phyloP scores from a whole-genome alignment of 2,329 filamentous ascomycete genomes.

The Monosporascus sp. region DNA sequence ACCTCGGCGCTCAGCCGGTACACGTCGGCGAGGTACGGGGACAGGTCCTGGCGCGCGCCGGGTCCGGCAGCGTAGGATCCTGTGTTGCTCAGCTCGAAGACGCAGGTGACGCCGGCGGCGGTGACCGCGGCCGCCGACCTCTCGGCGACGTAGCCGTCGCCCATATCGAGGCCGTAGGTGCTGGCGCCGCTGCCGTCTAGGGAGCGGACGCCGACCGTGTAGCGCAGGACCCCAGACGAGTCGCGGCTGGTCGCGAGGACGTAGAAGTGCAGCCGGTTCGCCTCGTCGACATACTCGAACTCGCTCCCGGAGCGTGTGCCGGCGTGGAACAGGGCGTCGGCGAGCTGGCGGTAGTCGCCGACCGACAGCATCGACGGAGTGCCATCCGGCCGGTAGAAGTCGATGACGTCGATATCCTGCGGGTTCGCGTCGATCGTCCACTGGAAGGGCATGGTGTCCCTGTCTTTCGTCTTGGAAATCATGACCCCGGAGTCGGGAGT shows the following conservation, averaged over 20 bases:
- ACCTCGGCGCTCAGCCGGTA: constrained; percentile 41
- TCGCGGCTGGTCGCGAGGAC: constrained; percentile 39
- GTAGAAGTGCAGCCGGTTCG: constrained; percentile 46
- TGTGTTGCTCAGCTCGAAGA: constrained; percentile 42
- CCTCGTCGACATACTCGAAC: constrained; percentile 42
- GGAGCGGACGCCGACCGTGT: constrained; percentile 42
- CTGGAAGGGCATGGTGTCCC: constrained; percentile 41
- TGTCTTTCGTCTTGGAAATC: constrained; percentile 48
- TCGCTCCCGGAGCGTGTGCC: constrained; percentile 46
- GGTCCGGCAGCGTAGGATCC: constrained; percentile 27
- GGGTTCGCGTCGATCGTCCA: constrained; percentile 52
- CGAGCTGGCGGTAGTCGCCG: constrained; percentile 48
- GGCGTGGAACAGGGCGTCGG: constrained; percentile 50
- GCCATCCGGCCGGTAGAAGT: constrained; percentile 45
- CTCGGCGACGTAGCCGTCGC: constrained; percentile 26
- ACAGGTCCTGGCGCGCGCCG: constrained; percentile 26
- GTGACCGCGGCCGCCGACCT: constrained; percentile 19
- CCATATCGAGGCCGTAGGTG: constrained; percentile 31
- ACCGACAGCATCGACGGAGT: constrained; percentile 40
- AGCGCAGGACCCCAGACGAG: constrained; percentile 37
- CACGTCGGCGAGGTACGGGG: constrained; percentile 38
- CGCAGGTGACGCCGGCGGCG: constrained; percentile 35
- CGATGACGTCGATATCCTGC: constrained; percentile 43
- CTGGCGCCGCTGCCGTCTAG: constrained; percentile 32
- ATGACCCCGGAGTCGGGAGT: constrained; percentile 46